Percentiles rank a stretch among this genome's conserved stretches.
These are phyloP conservation scores for Dactylorhiza incarnata DNA, from an alignment of 106 monocot genomes.

Conservation along the genomic window DNA sequence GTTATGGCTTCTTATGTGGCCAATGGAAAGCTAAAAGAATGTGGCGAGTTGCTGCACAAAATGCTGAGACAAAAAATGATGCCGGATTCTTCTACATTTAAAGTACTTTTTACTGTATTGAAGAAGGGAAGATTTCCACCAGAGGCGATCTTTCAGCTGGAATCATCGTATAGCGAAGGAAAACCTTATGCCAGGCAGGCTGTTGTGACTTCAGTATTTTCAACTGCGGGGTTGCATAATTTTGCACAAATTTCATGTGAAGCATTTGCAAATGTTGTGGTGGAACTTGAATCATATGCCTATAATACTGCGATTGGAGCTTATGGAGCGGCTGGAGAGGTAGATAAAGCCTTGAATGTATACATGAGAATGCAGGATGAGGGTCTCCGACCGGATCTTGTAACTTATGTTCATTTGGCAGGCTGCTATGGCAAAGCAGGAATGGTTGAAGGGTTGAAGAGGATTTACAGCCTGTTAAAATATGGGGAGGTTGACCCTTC, in stretches of 20 bases:
- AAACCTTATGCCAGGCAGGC: slow-evolving; percentile 49
- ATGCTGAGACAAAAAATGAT: slow-evolving; percentile 40
- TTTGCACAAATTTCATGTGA: slow-evolving; percentile 46
- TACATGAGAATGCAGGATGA: slow-evolving; percentile 73
- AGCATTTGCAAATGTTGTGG: slow-evolving; percentile 22
- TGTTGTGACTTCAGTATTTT: slow-evolving; percentile 47
- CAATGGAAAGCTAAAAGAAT: slow-evolving; percentile 51
- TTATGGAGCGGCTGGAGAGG: slow-evolving; percentile 48
- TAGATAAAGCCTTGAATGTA: slow-evolving; percentile 55
- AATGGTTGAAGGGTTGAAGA: slow-evolving; percentile 64
- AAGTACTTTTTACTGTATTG: slow-evolving; percentile 44
- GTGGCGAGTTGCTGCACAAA: slow-evolving; percentile 50
- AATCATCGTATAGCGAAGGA: slow-evolving; percentile 44
- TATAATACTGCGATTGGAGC: slow-evolving; percentile 63
- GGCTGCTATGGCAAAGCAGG: slow-evolving; percentile 62
- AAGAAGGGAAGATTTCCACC: slow-evolving; percentile 45
- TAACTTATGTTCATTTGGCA: slow-evolving; percentile 61
- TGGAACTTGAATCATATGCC: slow-evolving; percentile 32
- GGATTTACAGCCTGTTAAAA: slow-evolving; percentile 54
- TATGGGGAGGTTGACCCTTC: slow-evolving; percentile 44
- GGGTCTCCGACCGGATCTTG: slow-evolving; percentile 47
- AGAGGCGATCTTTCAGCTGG: slow-evolving; percentile 49
- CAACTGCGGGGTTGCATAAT: slow-evolving; percentile 40
- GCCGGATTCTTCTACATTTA: slow-evolving; percentile 49
- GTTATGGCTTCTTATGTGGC: slow-evolving; percentile 50